Conservation (phyloP, 768 basidiomycete species). For the Fomitopsis pulvina region DNA sequence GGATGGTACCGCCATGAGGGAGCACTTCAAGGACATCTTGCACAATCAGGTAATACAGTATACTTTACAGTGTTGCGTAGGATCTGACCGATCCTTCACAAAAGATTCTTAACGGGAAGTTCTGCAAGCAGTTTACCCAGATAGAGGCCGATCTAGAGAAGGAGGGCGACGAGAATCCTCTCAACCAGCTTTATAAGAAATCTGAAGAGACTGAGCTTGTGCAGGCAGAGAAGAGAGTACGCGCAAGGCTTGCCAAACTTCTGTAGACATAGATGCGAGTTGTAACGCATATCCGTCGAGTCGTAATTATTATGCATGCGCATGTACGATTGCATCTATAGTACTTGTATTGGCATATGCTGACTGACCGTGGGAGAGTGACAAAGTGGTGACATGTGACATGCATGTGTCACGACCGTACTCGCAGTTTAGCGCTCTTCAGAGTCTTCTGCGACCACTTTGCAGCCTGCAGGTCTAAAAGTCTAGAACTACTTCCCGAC, state of each 20-base stretch:
- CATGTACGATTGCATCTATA: no score
- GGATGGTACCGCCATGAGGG: conserved; percentile 41
- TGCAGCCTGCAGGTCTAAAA: not conserved
- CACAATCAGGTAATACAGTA: conserved; percentile 40
- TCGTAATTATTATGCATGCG: no score
- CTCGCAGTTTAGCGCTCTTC: no score
- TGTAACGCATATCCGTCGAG: not conserved
- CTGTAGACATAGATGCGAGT: conserved; percentile 16
- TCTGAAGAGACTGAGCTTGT: conserved; percentile 46
- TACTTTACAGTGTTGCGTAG: not conserved
- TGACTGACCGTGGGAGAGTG: not conserved
- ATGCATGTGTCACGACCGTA: no score
- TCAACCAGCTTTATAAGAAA: conserved; percentile 46
- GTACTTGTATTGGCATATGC: no score
- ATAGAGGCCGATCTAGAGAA: conserved; percentile 53
- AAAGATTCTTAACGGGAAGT: conserved; percentile 55
- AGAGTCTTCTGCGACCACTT: no score
- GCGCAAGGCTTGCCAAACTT: conserved; percentile 39
- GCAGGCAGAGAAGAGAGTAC: conserved; percentile 54
- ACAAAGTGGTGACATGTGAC: not conserved
- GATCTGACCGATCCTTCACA: not conserved
- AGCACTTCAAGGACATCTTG: conserved; percentile 53
- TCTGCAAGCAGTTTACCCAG: conserved; percentile 45
- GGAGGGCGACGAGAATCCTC: conserved; percentile 45
- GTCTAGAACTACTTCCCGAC: not conserved